Base-by-base conservation (phyloP, 2,329 filamentous ascomycete species). In the Aspergillus sp. region DNA sequence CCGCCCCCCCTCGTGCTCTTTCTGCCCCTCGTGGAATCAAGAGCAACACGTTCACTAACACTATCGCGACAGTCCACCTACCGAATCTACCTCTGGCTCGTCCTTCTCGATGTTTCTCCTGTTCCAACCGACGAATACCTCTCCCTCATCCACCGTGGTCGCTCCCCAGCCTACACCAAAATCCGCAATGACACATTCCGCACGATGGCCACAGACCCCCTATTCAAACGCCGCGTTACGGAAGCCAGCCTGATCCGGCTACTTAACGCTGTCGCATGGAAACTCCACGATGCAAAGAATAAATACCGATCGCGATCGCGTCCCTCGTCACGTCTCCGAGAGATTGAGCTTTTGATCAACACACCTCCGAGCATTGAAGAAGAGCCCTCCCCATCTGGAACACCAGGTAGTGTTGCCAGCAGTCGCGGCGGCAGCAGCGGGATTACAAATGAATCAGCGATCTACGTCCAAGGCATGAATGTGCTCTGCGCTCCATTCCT, bases 391-490 rank as follows among this genome's bases (percentile, higher is more conserved):
- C 54, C 54, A 21, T 63, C 60, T 47, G 27, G 58, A 59, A 65
- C 62, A 50, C 59, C 64, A 58, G 60, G 62, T 38, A 67, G 61
- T 19, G 60, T 60, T 38, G 39, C 54, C 50, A 66, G 61, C n/a
- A 65, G 61, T 59, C 60, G 62, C 23, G 59, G 44, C 41, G 62
- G 59, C 17, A 61, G 61, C 30, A 39, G 51, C 57, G 59, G 61
- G 19, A 63, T 65, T 36, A 84, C 88, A 66, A 78, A 80, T 32
- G 89, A 91, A 68, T 85, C 91, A 10, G 91, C 92, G 32, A 93
- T 91, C 42, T 99, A 99, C 70, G 94, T 99, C 2, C 95, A 99
- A 77, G 95, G 95, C 66, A 98, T 99, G 94, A 99, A 99, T 73
- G 95, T 99, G 42, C 85, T 99, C 15, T 94, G 93, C 8, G 95